A percentile compares a stretch with the other conserved stretches of the same genome.
These are phyloP conservation scores for Stylosanthes scabra DNA, from an alignment of 331 rosid genomes.

Conservation along the genomic window DNA sequence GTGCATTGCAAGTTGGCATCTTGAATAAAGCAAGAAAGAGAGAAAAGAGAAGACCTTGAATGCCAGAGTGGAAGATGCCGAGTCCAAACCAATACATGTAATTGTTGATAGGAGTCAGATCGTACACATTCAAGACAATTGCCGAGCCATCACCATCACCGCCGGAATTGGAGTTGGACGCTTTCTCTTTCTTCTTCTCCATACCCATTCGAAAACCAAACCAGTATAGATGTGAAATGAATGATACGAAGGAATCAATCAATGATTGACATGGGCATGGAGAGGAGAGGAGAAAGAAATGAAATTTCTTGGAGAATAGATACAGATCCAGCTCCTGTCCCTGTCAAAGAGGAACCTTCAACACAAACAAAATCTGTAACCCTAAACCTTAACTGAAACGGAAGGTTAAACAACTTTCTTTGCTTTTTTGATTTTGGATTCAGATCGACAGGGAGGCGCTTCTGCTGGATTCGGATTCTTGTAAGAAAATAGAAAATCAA, in stretches of 20 bases:
- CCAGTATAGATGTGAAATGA: not conserved
- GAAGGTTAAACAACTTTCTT: not conserved
- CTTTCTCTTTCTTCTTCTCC: slow-evolving; percentile 37
- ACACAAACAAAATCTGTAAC: not conserved
- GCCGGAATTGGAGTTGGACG: slow-evolving; percentile 45
- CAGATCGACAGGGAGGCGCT: not conserved
- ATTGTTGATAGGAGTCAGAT: slow-evolving; percentile 88
- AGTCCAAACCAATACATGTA: slow-evolving; percentile 87
- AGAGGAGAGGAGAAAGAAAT: not conserved
- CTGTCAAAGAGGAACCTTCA: slow-evolving; percentile 21
- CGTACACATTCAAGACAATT: slow-evolving; percentile 87
- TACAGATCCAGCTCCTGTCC: not conserved
- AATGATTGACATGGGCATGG: slow-evolving; percentile 7
- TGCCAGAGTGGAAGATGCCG: slow-evolving; percentile 95
- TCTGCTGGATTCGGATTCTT: not conserved
- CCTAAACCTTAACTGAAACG: not conserved
- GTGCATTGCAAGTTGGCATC: too few species aligned
- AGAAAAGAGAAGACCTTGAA: slow-evolving; percentile 63
- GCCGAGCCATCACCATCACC: slow-evolving; percentile 31
- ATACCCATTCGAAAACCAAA: slow-evolving; percentile 56
- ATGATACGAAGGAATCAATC: slow-evolving; percentile 5
- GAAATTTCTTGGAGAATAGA: slow-evolving; percentile 2
- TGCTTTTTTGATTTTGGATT: not conserved
- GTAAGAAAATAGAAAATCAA: not conserved
- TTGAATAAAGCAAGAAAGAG: not conserved